These are phyloP conservation scores for Fragaria iinumae DNA, from an alignment of 306 rosid species.

Conservation along the genomic window DNA sequence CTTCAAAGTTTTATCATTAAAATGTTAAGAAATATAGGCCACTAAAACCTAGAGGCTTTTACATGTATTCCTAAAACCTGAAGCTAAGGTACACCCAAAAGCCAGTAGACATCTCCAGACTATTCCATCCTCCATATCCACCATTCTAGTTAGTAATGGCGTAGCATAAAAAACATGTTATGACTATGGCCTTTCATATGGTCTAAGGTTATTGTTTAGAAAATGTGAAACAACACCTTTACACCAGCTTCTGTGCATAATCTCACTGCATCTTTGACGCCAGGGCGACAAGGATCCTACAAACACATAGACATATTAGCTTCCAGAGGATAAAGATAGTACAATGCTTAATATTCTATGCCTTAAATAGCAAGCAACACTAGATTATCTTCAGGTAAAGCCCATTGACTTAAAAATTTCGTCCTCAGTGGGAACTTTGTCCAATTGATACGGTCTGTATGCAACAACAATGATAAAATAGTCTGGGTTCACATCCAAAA, in stretches of 20 bases:
- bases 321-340: background rate
- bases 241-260: slow-evolving; percentile 41
- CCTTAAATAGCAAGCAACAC: slow-evolving; percentile 66
- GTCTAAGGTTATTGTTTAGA: slow-evolving; percentile 6
- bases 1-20: background rate
- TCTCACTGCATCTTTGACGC: slow-evolving; percentile 75
- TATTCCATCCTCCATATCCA: background rate
- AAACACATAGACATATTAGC: background rate
- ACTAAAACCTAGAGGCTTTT: background rate
- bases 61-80: background rate
- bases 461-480: slow-evolving; percentile 38
- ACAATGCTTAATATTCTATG: background rate
- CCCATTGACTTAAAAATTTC: slow-evolving; percentile 65
- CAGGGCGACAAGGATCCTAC: slow-evolving; percentile 90
- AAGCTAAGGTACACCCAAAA: background rate
- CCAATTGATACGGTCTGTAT: slow-evolving; percentile 63
- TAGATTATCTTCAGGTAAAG: slow-evolving; percentile 79
- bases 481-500: no score
- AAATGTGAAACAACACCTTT: slow-evolving; percentile 22
- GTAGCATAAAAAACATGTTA: no score
- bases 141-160: no score
- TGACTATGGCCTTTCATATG: no score
- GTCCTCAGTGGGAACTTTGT: slow-evolving; percentile 63
- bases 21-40: background rate
- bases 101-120: background rate